Evolutionary conservation across 768 basidiomycete species (phyloP).

Genomic region (Tulasnella calospora): DNA sequence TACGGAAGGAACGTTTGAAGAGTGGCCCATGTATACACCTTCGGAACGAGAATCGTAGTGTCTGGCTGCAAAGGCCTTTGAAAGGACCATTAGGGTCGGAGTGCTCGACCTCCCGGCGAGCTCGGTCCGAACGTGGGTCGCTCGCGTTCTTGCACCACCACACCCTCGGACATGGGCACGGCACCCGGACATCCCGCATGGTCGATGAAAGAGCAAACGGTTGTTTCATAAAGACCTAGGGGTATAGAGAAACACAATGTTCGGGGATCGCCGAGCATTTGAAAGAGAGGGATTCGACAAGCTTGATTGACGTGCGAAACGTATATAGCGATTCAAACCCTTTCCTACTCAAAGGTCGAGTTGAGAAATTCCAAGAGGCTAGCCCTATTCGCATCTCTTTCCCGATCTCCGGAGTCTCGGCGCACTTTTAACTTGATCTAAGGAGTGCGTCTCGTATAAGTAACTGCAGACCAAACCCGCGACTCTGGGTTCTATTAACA

Average conservation of each 20-base stretch:
- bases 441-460: neutral
- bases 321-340: neutral
- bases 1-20: constrained; percentile 76
- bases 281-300: neutral
- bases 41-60: neutral
- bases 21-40: constrained; percentile 61
- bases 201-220: neutral
- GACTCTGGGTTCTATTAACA: neutral
- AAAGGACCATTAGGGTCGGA: neutral
- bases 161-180: neutral
- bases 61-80: neutral
- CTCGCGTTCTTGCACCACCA: neutral
- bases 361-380: constrained; percentile 14
- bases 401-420: constrained; percentile 15
- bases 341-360: constrained; percentile 14
- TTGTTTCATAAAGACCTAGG: constrained; percentile 1
- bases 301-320: constrained; percentile 10
- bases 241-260: neutral
- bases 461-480: neutral
- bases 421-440: constrained; percentile 22
- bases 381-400: constrained; percentile 19
- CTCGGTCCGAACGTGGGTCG: neutral
- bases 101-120: neutral
- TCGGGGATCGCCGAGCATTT: neutral
- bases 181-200: neutral